Base-by-base conservation (phyloP, 441 rosid species). In the Flueggea neowawraea region DNA sequence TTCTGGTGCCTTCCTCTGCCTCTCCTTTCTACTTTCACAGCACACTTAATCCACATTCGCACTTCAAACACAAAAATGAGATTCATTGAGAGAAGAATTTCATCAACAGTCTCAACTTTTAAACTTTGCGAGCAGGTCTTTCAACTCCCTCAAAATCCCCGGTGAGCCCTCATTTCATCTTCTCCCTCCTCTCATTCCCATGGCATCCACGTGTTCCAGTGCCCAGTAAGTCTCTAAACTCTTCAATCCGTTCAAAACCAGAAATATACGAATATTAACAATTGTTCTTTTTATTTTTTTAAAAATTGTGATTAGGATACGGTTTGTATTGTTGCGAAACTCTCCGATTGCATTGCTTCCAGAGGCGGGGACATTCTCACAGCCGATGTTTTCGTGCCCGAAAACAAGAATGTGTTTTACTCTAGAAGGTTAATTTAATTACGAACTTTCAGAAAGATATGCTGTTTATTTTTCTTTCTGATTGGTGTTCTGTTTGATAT, bases 161-260 rank as follows among this genome's bases (percentile, higher is more conserved):
- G 83, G 81, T 52, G 81, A 75, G 55, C 63, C 82, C 65, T 69
- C 54, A 74, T 69, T 72, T 80, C 79, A 57, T 73, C 90, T 53
- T 33, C 73, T 57, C 70, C 80, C 49, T 67, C 91, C 11, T 55
- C 78, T 67, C 82, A 81, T 69, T 60, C 80, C 64, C 86, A 86
- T 43, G 99, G 99, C 69, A 72, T 91, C 80, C 97, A 94, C 72
- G 86, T 91, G 75, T 89, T 94, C 76, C 96, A 89, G 39, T 89
- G 97, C 78, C 94, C 92, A 1, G 99, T 91, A 75, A 76, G 75
- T 65, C 52, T 58, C 31, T 47, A 12, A 12, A 15, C 8, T 41
- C 51, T 5, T 10, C 16, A 31, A 49, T 45, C 48, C 4, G 13
- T 16, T 44, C 17, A 22, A 2, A 22, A 22, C 28, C 2, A 22